These are phyloP conservation scores for Diversispora eburnea DNA, from an alignment of 192 early-diverging fungal species.

Conservation along the genomic window DNA sequence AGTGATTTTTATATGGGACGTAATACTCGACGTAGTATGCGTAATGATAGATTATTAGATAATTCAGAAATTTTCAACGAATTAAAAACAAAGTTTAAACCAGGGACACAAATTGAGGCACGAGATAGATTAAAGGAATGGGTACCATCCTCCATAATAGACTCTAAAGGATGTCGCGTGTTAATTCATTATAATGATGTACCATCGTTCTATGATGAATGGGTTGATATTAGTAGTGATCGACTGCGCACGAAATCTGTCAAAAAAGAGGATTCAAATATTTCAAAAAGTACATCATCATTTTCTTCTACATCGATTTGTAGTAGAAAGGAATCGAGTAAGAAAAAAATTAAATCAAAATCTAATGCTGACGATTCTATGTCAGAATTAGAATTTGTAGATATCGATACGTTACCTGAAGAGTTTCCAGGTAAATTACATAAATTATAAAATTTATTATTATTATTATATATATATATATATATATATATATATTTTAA, in stretches of 20 bases:
- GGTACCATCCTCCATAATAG: conserved; percentile 53
- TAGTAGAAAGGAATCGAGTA: neutral
- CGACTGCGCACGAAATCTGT: conserved; percentile 36
- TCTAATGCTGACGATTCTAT: neutral
- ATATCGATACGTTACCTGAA: neutral
- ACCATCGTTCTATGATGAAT: conserved; percentile 53
- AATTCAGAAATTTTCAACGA: conserved; percentile 9
- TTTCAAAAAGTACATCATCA: too few relatives aligned
- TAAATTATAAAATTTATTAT: neutral
- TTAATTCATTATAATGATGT: conserved; percentile 59
- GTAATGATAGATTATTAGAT: conserved; percentile 6
- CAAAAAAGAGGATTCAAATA: neutral
- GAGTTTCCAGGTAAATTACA: neutral
- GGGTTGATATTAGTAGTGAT: conserved; percentile 69
- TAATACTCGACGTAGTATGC: conserved; percentile 11
- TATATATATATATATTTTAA: too few relatives aligned
- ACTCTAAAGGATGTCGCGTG: conserved; percentile 54
- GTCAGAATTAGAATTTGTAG: neutral
- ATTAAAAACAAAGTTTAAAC: conserved; percentile 32
- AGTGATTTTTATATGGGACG: conserved; percentile 23
- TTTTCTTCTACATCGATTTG: neutral
- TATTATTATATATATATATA: too few relatives aligned
- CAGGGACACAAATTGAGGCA: conserved; percentile 46
- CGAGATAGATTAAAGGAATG: conserved; percentile 61
- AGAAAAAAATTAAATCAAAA: neutral